Percentiles rank a stretch among this genome's conserved stretches.
Conservation (phyloP, 2,329 filamentous ascomycete genomes). For the Mycosphaerella sp. region DNA sequence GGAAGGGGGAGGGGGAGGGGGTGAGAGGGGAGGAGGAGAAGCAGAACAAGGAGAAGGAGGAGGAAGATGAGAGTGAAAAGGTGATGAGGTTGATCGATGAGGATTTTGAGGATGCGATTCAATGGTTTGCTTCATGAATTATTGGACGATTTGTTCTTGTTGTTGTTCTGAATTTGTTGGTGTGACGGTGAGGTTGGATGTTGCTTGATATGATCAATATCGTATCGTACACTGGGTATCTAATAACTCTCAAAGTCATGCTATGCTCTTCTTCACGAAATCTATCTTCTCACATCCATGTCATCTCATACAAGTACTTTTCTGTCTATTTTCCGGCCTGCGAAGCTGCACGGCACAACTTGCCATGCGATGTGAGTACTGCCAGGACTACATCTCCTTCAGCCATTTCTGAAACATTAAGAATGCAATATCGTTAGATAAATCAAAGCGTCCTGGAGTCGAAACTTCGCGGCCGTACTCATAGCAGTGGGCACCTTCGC, state of each 20-base stretch:
- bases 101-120: constrained; percentile 20
- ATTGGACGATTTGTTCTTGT: not conserved
- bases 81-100: constrained; percentile 18
- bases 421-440: not conserved
- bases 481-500: not conserved
- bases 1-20: too few relatives aligned
- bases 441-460: not conserved
- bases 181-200: not conserved
- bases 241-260: not conserved
- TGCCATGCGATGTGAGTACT: not conserved
- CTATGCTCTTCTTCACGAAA: too few relatives aligned
- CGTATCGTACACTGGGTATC: not conserved
- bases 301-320: not conserved
- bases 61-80: constrained; percentile 12
- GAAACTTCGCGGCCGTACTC: not conserved
- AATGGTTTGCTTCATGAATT: constrained; percentile 14
- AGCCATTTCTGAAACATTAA: not conserved
- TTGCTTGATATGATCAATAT: not conserved
- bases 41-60: not conserved
- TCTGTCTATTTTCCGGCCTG: not conserved
- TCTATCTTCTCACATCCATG: not conserved
- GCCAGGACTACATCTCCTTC: not conserved
- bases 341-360: not conserved
- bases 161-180: not conserved
- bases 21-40: too few relatives aligned